phyloP scores from a whole-genome alignment of 352 stramenopile species.

The Salisapilia sapeloensis region DNA sequence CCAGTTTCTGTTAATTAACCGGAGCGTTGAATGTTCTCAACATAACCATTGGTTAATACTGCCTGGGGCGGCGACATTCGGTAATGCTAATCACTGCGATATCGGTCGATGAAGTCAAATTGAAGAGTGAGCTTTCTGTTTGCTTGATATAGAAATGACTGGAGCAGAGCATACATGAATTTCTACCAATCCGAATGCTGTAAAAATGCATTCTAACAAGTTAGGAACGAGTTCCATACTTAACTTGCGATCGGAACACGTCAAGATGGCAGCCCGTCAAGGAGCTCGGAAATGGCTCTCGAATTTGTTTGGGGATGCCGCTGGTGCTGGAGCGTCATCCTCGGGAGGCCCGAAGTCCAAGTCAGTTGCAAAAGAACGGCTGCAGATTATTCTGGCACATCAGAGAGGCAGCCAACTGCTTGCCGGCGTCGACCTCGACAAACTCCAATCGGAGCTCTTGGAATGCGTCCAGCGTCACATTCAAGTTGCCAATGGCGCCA shows the following conservation, averaged over 20 bases:
- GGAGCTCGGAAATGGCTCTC: conserved; percentile 68
- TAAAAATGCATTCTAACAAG: too few relatives aligned
- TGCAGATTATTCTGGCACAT: conserved; percentile 82
- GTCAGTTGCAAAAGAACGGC: conserved; percentile 70
- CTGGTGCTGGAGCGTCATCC: conserved; percentile 5
- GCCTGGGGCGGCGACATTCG: conserved; percentile 3
- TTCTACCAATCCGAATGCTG: too few relatives aligned
- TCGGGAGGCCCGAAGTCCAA: conserved; percentile 29
- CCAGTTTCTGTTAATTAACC: conserved; percentile 1
- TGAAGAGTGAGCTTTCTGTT: too few relatives aligned
- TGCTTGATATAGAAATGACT: too few relatives aligned
- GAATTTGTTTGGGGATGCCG: conserved; percentile 46
- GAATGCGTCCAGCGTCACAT: conserved; percentile 81
- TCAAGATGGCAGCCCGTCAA: conserved; percentile 21
- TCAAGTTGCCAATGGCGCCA: conserved; percentile 64
- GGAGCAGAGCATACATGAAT: too few relatives aligned
- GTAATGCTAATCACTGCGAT: too few relatives aligned
- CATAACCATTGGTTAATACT: conserved; percentile 3
- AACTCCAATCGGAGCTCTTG: conserved; percentile 67
- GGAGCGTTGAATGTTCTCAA: conserved; percentile 1
- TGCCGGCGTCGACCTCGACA: conserved; percentile 59
- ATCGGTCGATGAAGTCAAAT: too few relatives aligned
- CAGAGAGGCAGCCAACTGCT: conserved; percentile 74
- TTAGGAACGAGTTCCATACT: too few relatives aligned
- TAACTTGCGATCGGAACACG: conserved; percentile 18